Conservation (phyloP, 2,329 filamentous ascomycete species). For the Clonostachys rhizophaga region DNA sequence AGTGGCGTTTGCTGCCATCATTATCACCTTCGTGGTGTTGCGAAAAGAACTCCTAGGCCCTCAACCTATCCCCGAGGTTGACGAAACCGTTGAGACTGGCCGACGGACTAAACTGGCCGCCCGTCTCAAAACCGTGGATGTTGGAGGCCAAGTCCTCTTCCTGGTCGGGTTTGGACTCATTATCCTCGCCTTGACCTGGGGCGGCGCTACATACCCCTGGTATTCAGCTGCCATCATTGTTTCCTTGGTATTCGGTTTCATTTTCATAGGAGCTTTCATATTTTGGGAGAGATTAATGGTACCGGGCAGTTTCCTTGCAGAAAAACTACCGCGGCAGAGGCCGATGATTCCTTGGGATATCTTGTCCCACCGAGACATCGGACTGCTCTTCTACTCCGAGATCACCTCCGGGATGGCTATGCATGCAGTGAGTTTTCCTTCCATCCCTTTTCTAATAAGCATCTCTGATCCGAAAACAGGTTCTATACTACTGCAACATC, state of each 20-base stretch:
- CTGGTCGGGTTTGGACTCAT: conserved; percentile 40
- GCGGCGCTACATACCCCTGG: conserved; percentile 44
- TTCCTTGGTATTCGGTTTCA: conserved; percentile 34
- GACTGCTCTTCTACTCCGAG: conserved; percentile 58
- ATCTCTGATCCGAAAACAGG: conserved; percentile 31
- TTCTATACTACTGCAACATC: conserved; percentile 65
- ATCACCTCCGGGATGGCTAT: conserved; percentile 53
- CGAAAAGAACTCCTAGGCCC: conserved; percentile 53
- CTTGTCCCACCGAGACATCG: conserved; percentile 51
- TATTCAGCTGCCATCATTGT: conserved; percentile 37
- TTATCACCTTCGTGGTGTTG: conserved; percentile 51
- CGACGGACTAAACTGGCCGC: conserved; percentile 25
- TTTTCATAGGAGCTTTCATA: conserved; percentile 33
- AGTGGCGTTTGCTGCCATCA: conserved; percentile 42
- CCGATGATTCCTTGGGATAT: conserved; percentile 62
- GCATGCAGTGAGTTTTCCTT: conserved; percentile 31
- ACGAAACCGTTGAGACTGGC: conserved; percentile 26
- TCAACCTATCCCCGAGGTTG: conserved; percentile 38
- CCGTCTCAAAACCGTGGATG: conserved; percentile 49
- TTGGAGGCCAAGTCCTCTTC: conserved; percentile 52
- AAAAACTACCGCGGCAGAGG: conserved; percentile 45
- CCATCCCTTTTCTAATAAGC: not conserved
- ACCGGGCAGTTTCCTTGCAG: conserved; percentile 37
- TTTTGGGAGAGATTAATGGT: conserved; percentile 49
- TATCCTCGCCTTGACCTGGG: conserved; percentile 48